Base-by-base conservation (phyloP, 768 basidiomycete species). In the Rubroboletus pulcherrimus region DNA sequence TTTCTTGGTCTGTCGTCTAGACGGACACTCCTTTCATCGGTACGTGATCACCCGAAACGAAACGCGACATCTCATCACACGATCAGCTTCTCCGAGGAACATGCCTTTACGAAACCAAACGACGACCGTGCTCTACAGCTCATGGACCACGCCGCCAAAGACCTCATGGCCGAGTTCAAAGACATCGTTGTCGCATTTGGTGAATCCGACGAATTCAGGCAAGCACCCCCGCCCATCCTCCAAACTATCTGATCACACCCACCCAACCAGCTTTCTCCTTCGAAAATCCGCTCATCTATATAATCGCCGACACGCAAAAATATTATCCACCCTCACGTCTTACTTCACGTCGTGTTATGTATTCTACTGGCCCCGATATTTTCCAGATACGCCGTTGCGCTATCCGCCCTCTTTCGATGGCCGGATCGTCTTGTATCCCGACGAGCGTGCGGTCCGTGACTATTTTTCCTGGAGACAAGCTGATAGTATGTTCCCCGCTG, bases 131-230 rank as follows among this genome's bases (percentile, higher is more conserved):
- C 93, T 0, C 77, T 99, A 7, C 70, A 84, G 57, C 81, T 99
- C 42, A 98, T 98, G 95, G 94, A 99, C 66, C 81, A 83, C 53
- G 93, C 94, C 2, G 97, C 97, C 0, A 78, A 75, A 60, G 77
- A 81, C 45, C 77, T 94, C 41, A 91, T 99, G 91, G 75, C 84
- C 31, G 85, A 88, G 65, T 87, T 88, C 65, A 80, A 83, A 35
- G 95, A 97, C 67, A 82, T 97, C 54, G 76, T 91, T 12, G 78
- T 97, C 19, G 97, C 81, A 0, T 98, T 95, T 67, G 97, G 97
- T 2, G 91, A 99, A 75, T 97, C 94, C 19, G 97, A 99, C 69
- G 97, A 99, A 73, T 98, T 85, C 73, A 97, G 94, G 95, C 89
- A 55, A 49, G 64, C 24, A 31, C 39, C 1, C n/a, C 5, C 29